These are phyloP conservation scores for Erodium maritimum DNA, from an alignment of 345 rosid species.

Conservation along the genomic window DNA sequence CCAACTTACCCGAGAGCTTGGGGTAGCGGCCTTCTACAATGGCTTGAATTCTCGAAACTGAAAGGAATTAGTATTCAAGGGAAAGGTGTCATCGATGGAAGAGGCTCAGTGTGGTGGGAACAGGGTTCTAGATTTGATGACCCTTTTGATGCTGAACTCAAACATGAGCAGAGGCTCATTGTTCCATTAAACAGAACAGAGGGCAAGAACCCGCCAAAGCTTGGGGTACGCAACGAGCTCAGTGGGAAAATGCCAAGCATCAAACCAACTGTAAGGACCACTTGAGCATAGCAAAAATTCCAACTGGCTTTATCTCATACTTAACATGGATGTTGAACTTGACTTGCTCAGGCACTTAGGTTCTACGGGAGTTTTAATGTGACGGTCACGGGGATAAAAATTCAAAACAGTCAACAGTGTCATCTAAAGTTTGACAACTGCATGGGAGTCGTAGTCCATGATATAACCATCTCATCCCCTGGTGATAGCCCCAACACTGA, in stretches of 20 bases:
- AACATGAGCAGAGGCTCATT: not conserved
- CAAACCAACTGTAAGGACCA: not conserved
- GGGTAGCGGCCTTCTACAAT: constrained; percentile 15
- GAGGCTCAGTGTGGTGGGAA: constrained; percentile 31
- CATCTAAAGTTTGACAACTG: constrained; percentile 24
- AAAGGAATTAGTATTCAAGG: constrained; percentile 21
- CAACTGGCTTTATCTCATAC: not conserved
- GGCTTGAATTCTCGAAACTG: constrained; percentile 21
- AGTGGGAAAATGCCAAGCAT: not conserved
- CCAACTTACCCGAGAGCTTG: constrained; percentile 22
- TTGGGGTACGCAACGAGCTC: not conserved
- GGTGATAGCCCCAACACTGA: constrained; percentile 30
- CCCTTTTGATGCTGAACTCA: constrained; percentile 3
- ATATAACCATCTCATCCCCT: constrained; percentile 21
- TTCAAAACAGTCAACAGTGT: constrained; percentile 26
- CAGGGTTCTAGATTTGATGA: constrained; percentile 21
- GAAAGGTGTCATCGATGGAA: constrained; percentile 25
- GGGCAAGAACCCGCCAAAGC: constrained; percentile 7
- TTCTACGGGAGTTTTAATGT: constrained; percentile 13
- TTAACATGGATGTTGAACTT: not conserved
- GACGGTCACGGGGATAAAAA: constrained; percentile 8
- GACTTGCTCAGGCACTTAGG: constrained; percentile 20
- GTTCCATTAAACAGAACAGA: constrained; percentile 16
- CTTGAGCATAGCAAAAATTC: not conserved
- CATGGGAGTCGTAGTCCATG: constrained; percentile 11